Percentiles rank a stretch among this genome's conserved stretches.
Conservation (phyloP, 768 basidiomycete genomes). For the Naganishia antarctica region DNA sequence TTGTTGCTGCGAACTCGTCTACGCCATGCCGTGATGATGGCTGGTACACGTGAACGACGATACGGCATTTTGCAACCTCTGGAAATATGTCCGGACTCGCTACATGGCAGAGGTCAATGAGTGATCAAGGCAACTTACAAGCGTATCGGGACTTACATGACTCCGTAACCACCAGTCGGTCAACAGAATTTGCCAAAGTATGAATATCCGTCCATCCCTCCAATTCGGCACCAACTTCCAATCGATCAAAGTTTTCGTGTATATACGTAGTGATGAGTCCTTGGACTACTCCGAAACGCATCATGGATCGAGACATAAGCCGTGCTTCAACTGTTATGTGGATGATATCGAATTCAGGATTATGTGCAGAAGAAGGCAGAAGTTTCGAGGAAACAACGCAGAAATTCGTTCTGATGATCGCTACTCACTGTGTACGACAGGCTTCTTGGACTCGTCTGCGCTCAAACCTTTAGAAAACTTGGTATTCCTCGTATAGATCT, state of each 20-base stretch:
- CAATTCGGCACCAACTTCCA: conserved; percentile 66
- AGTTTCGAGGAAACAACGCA: neutral
- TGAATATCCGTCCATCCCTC: conserved; percentile 70
- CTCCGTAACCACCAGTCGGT: conserved; percentile 67
- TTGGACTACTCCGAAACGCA: conserved; percentile 10
- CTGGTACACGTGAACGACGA: conserved; percentile 86
- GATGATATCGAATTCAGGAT: neutral
- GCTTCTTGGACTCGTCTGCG: conserved; percentile 6
- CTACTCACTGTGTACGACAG: conserved; percentile 9
- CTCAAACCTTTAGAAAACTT: neutral
- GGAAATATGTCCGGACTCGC: conserved; percentile 27
- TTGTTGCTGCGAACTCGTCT: conserved; percentile 59
- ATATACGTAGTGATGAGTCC: conserved; percentile 58
- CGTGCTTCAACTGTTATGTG: conserved; percentile 4
- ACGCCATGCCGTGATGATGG: conserved; percentile 61
- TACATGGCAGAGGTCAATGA: neutral
- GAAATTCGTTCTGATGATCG: neutral
- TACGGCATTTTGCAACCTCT: conserved; percentile 31
- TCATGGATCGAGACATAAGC: conserved; percentile 14
- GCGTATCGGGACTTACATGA: conserved; percentile 46
- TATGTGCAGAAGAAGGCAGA: too few relatives aligned
- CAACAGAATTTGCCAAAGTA: conserved; percentile 67
- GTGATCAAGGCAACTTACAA: too few relatives aligned
- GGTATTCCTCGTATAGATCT: conserved; percentile 10
- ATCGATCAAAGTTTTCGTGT: conserved; percentile 58